Base-by-base conservation (phyloP, 257 asterid genomes). In the Solanum peruvianum region DNA sequence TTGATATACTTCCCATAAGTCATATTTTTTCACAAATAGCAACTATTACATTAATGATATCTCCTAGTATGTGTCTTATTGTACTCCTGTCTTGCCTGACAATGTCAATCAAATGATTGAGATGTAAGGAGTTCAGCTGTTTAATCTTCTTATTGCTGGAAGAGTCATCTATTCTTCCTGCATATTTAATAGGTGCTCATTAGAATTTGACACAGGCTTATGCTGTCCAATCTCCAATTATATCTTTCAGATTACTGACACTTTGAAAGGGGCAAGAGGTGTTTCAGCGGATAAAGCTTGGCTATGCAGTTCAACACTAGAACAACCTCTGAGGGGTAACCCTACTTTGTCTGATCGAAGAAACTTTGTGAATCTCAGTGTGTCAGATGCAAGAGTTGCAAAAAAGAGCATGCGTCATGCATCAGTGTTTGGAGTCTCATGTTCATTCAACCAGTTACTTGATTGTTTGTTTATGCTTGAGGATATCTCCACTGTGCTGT, bases 401-500 rank as follows among this genome's bases (percentile, higher is more conserved):
- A 27, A 67, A 87, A 78, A 52, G 88, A 84, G 85, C 80, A 83
- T 85, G 60, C 76, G 58, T 56, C 83, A 84, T 82, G 76, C 90
- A 73, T 91, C 94, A 52, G 88, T 86, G 62, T 89, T 92, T 85
- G 89, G 90, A 87, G 77, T 87, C 86, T 87, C 87, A 37, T 90
- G 92, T 86, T 88, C 94, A 37, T 87, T 92, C 66, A 85, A 91
- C 89, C 87, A 88, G 88, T 86, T 93, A 86, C 87, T 93, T 88
- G 89, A 89, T 86, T 89, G 95, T 91, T 90, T 97, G 95, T 91
- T 87, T 89, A 90, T 96, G 89, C 96, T 97, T 90, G 92, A 96
- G 91, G 94, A 90, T 87, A 77, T 94, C 87, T 93, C 91, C 71
- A 84, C 93, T 69, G 87, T 93, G 94, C 87, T 92, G 86, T 91